A percentile compares a stretch with the other conserved stretches of the same genome.
Conservation (phyloP, 495 filamentous ascomycete genomes). For the Venustampulla echinocandica region DNA sequence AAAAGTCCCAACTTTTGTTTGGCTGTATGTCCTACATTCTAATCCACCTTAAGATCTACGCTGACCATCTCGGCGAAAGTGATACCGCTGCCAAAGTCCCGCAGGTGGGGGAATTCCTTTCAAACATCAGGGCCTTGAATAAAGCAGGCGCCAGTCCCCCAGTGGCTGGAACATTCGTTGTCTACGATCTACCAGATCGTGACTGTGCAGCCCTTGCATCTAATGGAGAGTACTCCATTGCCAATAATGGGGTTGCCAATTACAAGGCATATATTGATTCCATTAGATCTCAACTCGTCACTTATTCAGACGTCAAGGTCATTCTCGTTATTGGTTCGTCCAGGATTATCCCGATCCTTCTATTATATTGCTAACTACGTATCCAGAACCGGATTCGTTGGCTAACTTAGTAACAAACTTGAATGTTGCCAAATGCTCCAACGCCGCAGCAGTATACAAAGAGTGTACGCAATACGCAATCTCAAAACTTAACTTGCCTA, state of each 20-base stretch:
- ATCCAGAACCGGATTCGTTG: conserved; percentile 61
- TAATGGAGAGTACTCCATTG: conserved; percentile 58
- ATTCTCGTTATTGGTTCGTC: conserved; percentile 19
- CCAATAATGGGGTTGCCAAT: conserved; percentile 50
- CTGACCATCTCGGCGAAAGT: conserved; percentile 20
- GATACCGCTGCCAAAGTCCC: conserved; percentile 40
- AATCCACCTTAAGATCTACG: not conserved
- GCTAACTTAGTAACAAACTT: conserved; percentile 76
- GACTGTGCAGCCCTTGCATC: conserved; percentile 71
- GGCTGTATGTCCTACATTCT: conserved; percentile 40
- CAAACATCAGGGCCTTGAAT: conserved; percentile 36
- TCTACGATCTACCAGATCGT: conserved; percentile 71
- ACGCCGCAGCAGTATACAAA: conserved; percentile 56
- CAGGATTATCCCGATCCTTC: not conserved
- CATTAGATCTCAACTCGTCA: conserved; percentile 14
- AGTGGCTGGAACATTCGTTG: conserved; percentile 45
- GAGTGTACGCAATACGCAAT: conserved; percentile 66
- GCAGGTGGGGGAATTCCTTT: conserved; percentile 37
- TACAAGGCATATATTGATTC: conserved; percentile 47
- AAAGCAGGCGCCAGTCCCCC: conserved; percentile 39
- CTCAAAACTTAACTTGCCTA: conserved; percentile 59
- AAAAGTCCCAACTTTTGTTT: conserved; percentile 48
- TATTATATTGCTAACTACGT: not conserved
- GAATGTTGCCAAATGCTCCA: conserved; percentile 54
- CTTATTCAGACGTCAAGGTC: conserved; percentile 18